Percentiles rank a stretch among this genome's conserved stretches.
phyloP scores from a whole-genome alignment of 371 early-diverging fungal genomes.

The Mucor sp. region DNA sequence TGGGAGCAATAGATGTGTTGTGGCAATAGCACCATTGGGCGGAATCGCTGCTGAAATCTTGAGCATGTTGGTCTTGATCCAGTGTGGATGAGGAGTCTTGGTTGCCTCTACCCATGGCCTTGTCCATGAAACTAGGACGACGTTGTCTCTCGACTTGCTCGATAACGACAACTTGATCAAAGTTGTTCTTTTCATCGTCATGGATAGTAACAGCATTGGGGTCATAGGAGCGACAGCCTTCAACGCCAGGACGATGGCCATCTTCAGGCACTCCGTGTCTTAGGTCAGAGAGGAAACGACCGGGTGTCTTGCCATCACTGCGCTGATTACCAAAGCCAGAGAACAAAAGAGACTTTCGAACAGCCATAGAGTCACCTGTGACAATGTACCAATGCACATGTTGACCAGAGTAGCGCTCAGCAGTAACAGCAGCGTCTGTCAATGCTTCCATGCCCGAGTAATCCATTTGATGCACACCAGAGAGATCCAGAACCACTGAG shows the following conservation, averaged over 20 bases:
- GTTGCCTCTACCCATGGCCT: not conserved
- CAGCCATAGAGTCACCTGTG: slow-evolving; percentile 19
- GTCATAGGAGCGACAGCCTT: not conserved
- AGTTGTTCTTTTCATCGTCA: not conserved
- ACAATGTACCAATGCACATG: slow-evolving; percentile 43
- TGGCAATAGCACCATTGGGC: slow-evolving; percentile 19
- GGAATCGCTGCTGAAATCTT: slow-evolving; percentile 23
- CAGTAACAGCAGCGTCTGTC: slow-evolving; percentile 42
- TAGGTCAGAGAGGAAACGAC: slow-evolving; percentile 29
- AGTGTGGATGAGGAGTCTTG: not conserved
- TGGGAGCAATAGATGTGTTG: not conserved
- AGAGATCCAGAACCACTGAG: slow-evolving; percentile 81
- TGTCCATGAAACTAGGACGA: not conserved
- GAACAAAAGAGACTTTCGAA: slow-evolving; percentile 33
- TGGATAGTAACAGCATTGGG: not conserved
- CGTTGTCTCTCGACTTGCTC: slow-evolving; percentile 15
- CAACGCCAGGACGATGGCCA: slow-evolving; percentile 9
- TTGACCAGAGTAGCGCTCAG: slow-evolving; percentile 39
- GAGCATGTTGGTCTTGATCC: slow-evolving; percentile 1
- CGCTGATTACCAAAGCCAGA: slow-evolving; percentile 45
- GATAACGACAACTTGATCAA: slow-evolving; percentile 9
- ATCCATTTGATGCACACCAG: slow-evolving; percentile 79
- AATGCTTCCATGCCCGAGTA: slow-evolving; percentile 78
- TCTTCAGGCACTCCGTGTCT: slow-evolving; percentile 8
- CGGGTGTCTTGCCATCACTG: slow-evolving; percentile 8